phyloP scores from a whole-genome alignment of 106 monocot genomes.

The Posidonia australis region DNA sequence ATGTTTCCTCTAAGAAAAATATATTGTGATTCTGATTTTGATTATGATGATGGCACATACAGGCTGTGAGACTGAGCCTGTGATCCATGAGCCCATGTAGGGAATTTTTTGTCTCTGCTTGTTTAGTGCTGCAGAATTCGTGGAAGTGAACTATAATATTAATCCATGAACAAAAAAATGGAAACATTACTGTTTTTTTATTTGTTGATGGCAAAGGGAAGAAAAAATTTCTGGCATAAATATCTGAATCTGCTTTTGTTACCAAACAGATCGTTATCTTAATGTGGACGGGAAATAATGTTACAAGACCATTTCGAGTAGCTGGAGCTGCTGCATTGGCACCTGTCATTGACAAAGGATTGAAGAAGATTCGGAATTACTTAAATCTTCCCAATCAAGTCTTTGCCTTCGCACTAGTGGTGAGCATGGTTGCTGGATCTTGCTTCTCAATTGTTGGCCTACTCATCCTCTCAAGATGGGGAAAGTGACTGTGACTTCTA shows the following conservation, averaged over 20 bases:
- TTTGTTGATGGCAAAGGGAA: too few relatives aligned
- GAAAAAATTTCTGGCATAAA: too few relatives aligned
- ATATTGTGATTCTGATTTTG: too few relatives aligned
- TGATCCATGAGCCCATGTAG: too few relatives aligned
- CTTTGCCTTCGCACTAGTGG: slow-evolving; percentile 51
- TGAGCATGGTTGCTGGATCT: slow-evolving; percentile 20
- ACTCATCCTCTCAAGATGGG: slow-evolving; percentile 63
- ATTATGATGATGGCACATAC: too few relatives aligned
- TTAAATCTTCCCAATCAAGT: slow-evolving; percentile 40
- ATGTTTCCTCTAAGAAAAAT: too few relatives aligned
- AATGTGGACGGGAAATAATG: slow-evolving; percentile 87
- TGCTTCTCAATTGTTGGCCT: slow-evolving; percentile 45
- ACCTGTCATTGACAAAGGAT: slow-evolving; percentile 40
- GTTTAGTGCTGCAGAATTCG: too few relatives aligned
- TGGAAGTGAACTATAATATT: too few relatives aligned
- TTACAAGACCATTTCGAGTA: slow-evolving; percentile 67
- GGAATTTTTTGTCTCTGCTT: too few relatives aligned
- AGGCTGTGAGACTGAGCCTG: too few relatives aligned
- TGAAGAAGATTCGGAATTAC: slow-evolving; percentile 47
- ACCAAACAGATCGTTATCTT: slow-evolving; percentile 41
- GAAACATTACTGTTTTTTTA: too few relatives aligned
- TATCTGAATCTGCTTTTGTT: background rate
- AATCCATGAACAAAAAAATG: too few relatives aligned
- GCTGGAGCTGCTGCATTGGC: slow-evolving; percentile 71
- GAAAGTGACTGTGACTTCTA: slow-evolving; percentile 24